Conservation (phyloP, 1,284 basidiomycete species). For the Sporisorium scitamineum region DNA sequence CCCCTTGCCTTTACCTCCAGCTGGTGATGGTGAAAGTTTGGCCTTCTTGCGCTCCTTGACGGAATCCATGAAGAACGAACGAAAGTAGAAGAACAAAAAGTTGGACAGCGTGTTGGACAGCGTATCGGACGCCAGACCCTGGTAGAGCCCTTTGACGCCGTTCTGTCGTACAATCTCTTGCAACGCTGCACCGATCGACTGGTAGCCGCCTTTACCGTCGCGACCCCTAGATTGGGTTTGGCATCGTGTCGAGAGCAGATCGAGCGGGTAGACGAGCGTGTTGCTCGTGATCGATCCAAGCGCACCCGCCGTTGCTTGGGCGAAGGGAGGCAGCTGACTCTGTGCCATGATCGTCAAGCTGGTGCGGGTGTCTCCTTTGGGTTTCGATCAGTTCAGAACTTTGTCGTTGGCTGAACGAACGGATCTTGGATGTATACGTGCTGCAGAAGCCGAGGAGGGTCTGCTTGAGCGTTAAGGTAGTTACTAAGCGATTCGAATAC, state of each 20-base stretch:
- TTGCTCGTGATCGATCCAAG: constrained; percentile 71
- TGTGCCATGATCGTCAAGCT: constrained; percentile 33
- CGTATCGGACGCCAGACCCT: constrained; percentile 70
- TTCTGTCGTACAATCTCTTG: constrained; percentile 51
- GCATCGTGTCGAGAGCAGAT: constrained; percentile 70
- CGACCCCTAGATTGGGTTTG: constrained; percentile 65
- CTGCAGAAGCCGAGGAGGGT: background rate
- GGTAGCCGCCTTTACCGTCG: constrained; percentile 41
- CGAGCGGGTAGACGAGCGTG: constrained; percentile 72
- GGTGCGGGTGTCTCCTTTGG: background rate
- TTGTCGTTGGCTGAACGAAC: background rate
- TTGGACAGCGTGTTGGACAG: constrained; percentile 70
- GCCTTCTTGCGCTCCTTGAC: constrained; percentile 34
- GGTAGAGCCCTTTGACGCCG: constrained; percentile 63
- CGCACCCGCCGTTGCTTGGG: constrained; percentile 71
- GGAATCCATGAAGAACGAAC: constrained; percentile 51
- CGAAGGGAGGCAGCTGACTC: constrained; percentile 68
- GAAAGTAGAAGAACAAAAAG: constrained; percentile 64
- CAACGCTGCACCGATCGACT: constrained; percentile 43
- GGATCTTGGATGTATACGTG: background rate
- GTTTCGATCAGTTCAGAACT: too few species aligned
- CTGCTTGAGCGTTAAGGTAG: background rate
- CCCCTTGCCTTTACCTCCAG: constrained; percentile 13
- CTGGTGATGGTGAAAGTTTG: constrained; percentile 18
- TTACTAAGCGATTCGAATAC: too few species aligned